Percentiles rank a stretch among this genome's conserved stretches.
Evolutionary conservation across 1,139 yeast genomes (phyloP).

Genomic region (Taphrina pruni): DNA sequence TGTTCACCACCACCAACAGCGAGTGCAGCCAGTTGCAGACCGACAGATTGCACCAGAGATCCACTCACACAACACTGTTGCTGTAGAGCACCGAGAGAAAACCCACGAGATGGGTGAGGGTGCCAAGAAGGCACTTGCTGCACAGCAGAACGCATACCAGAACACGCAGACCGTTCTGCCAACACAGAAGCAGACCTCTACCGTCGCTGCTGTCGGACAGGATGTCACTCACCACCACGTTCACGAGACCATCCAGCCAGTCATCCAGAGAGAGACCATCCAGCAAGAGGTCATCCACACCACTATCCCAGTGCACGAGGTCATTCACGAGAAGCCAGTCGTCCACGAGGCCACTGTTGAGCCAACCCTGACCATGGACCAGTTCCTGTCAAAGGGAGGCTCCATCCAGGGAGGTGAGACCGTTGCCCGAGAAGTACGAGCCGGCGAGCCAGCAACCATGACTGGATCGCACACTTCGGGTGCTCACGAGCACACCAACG

Average conservation of each 20-base stretch:
- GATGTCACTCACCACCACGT: conserved; percentile 42
- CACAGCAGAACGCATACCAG: conserved; percentile 40
- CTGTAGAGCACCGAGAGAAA: conserved; percentile 32
- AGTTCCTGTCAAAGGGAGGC: conserved; percentile 37
- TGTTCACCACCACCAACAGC: conserved; percentile 43
- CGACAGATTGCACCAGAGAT: conserved; percentile 26
- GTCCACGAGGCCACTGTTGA: conserved; percentile 41
- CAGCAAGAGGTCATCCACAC: conserved; percentile 40
- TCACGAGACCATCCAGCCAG: conserved; percentile 42
- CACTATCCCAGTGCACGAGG: conserved; percentile 41
- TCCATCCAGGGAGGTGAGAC: conserved; percentile 39
- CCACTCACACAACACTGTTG: conserved; percentile 35
- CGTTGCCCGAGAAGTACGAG: conserved; percentile 36
- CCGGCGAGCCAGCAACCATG: conserved; percentile 40
- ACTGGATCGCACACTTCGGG: conserved; percentile 37
- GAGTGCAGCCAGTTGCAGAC: conserved; percentile 41
- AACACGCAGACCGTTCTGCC: conserved; percentile 38
- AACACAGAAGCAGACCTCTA: conserved; percentile 28
- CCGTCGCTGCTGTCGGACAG: conserved; percentile 37
- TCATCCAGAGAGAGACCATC: conserved; percentile 39
- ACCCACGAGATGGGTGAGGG: conserved; percentile 39
- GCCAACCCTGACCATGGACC: conserved; percentile 39
- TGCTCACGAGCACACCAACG: conserved; percentile 35
- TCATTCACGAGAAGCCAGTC: conserved; percentile 40
- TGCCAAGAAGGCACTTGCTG: conserved; percentile 40